phyloP scores from a whole-genome alignment of 1,284 basidiomycete genomes.

The Cutaneotrichosporon sp. region DNA sequence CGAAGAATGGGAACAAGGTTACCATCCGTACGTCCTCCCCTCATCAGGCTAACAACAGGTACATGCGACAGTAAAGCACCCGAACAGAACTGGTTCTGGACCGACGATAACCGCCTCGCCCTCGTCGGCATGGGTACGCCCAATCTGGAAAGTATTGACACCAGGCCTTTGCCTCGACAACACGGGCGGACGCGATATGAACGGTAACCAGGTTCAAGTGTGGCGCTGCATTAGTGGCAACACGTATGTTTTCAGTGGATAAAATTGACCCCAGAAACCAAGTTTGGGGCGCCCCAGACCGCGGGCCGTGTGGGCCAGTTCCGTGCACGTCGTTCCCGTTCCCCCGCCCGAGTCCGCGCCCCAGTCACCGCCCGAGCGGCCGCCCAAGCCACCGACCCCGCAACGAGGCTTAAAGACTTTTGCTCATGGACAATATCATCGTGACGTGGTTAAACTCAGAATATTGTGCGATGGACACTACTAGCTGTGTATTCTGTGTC shows the following conservation, averaged over 20 bases:
- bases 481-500: too few relatives aligned
- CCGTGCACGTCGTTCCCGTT: neutral
- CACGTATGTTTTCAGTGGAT: conserved; percentile 23
- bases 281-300: conserved; percentile 7
- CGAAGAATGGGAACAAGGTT: conserved; percentile 14
- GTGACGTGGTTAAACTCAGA: too few relatives aligned
- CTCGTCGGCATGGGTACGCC: conserved; percentile 1
- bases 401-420: neutral
- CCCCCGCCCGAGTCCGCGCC: neutral
- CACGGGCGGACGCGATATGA: neutral
- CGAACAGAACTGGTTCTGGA: conserved; percentile 22
- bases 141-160: neutral
- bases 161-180: conserved; percentile 5
- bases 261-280: conserved; percentile 24
- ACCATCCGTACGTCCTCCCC: conserved; percentile 15
- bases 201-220: conserved; percentile 2
- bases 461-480: too few relatives aligned
- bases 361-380: neutral
- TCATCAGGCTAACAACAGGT: neutral
- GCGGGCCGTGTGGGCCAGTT: neutral
- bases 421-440: neutral
- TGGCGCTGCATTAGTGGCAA: conserved; percentile 28
- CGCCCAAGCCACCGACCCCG: neutral
- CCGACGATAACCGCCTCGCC: conserved; percentile 16
- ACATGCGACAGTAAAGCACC: conserved; percentile 21